Evolutionary conservation across 441 rosid genomes (phyloP).

Genomic region (Gossypium aridum): DNA sequence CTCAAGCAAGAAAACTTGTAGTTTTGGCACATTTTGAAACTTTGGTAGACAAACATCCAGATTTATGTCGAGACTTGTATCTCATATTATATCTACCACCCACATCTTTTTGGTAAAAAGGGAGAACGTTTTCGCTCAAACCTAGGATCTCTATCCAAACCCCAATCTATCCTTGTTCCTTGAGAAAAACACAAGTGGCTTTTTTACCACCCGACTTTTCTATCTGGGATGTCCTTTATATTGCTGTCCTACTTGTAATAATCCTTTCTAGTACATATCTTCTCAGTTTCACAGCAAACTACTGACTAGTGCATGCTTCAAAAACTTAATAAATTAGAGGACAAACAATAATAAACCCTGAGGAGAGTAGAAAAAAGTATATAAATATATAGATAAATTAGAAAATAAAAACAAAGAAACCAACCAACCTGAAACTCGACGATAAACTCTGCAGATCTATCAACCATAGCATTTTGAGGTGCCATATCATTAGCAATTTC

Average conservation of each 20-base stretch:
- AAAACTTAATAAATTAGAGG: not conserved
- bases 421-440: slow-evolving; percentile 75
- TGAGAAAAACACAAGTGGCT: not conserved
- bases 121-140: not conserved
- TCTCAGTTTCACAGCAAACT: not conserved
- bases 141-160: not conserved
- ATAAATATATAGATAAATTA: not conserved
- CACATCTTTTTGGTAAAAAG: not conserved
- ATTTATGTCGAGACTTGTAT: not conserved
- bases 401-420: not conserved
- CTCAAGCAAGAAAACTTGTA: not conserved
- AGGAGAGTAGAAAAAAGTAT: not conserved
- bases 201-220: not conserved
- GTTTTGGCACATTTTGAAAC: not conserved
- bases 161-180: not conserved
- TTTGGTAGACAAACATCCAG: not conserved
- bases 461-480: slow-evolving; percentile 38
- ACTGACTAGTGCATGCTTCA: not conserved
- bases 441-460: slow-evolving; percentile 53
- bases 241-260: not conserved
- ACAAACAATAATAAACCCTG: not conserved
- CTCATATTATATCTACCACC: not conserved
- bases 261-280: not conserved
- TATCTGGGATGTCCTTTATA: not conserved
- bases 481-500: slow-evolving; percentile 30